Evolutionary conservation across 345 rosid genomes (phyloP).

Genomic region (Raphanus raphanistrum): DNA sequence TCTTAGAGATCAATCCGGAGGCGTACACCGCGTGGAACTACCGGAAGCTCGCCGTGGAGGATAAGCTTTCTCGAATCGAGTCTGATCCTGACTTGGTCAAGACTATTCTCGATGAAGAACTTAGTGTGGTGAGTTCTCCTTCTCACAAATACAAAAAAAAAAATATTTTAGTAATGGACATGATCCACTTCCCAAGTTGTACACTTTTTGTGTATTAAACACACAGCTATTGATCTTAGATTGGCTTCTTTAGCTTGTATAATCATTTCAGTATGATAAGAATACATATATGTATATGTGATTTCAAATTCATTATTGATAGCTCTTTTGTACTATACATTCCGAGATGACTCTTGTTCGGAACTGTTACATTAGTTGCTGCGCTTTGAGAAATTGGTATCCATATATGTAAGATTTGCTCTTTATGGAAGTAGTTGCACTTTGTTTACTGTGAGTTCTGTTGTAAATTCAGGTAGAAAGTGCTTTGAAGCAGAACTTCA

Average conservation of each 20-base stretch:
- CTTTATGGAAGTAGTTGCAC: background rate
- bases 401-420: background rate
- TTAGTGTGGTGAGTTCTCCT: constrained; percentile 53
- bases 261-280: background rate
- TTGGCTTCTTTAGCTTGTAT: background rate
- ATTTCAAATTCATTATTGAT: background rate
- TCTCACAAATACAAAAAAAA: background rate
- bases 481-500: constrained; percentile 72
- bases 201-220: background rate
- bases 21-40: constrained; percentile 91
- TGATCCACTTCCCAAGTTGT: background rate
- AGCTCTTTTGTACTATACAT: background rate
- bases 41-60: constrained; percentile 77
- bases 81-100: constrained; percentile 51
- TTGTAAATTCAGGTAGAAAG: constrained; percentile 58
- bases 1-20: constrained; percentile 82
- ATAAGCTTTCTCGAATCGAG: constrained; percentile 39
- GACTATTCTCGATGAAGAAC: constrained; percentile 68
- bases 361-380: background rate
- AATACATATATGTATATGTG: background rate
- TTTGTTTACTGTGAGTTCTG: background rate
- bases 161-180: too few species aligned
- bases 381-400: background rate
- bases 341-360: background rate
- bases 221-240: background rate